Base-by-base conservation (phyloP, 176 grass and related monocot species). In the Eremochloa ophiuroides region DNA sequence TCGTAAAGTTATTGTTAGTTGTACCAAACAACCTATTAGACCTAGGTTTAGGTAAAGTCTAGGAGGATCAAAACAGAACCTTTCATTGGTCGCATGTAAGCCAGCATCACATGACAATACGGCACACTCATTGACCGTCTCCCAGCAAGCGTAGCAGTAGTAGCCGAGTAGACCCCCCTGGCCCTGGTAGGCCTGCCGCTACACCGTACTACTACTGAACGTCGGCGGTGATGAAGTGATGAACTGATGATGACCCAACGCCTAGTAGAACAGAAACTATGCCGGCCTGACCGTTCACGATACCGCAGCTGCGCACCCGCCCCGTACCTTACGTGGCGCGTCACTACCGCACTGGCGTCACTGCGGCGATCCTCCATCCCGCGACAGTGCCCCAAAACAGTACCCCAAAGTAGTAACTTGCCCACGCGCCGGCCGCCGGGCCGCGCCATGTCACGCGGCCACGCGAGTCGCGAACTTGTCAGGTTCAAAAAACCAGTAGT, bases 381-480 rank as follows among this genome's bases (percentile, higher is more conserved):
- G 26, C 26, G 12, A 29, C 60, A 15, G 60, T 29, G 6, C 26
- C 59, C 59, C 2, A 1, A 25, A 27, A 60, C 46, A 44, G 35
- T 37, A 33, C 3, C 33, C 33, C 33, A 48, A 5, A 50, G 17
- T 50, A 6, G 7, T n/a, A 58, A 2, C 8, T 25, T 9, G n/a
- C n/a, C 33, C 50, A 20, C 20, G 66, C 40, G 10, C 20, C 31
- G 9, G 7, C n/a, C n/a, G n/a, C n/a, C n/a, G n/a, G n/a, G 15
- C 53, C 29, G 44, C 47, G 60, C 44, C 72, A 66, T 76, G 83
- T 79, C 66, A 79, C 80, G 74, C 63, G 48, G 8, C 50, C 23
- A 22, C 43, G 35, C 6, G 15, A 37, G n/a, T n/a, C 50, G 18
- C 17, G 48, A 51, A 18, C 3, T 7, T 8, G 13, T 12, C 34